phyloP scores from a whole-genome alignment of 768 basidiomycete species.

The Leucocoprinus birnbaumii region DNA sequence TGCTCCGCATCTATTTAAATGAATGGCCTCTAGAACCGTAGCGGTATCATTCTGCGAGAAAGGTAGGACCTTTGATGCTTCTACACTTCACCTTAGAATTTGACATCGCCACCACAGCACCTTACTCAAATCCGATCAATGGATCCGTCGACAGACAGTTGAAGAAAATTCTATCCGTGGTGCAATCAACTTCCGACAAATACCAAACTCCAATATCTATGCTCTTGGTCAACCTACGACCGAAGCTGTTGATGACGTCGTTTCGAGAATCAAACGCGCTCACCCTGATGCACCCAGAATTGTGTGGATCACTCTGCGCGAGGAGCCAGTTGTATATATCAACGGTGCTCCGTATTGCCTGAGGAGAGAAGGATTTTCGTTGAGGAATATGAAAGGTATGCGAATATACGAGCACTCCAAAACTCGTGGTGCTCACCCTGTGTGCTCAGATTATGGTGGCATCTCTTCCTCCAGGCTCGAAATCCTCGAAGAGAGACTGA shows the following conservation, averaged over 20 bases:
- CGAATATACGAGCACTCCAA: neutral
- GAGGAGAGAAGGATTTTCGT: slow-evolving; percentile 78
- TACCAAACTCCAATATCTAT: slow-evolving; percentile 79
- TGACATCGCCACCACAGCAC: slow-evolving; percentile 42
- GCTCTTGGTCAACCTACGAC: slow-evolving; percentile 92
- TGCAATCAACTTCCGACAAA: slow-evolving; percentile 91
- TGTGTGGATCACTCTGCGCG: slow-evolving; percentile 91
- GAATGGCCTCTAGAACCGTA: slow-evolving; percentile 62
- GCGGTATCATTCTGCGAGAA: slow-evolving; percentile 91
- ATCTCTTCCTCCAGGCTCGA: slow-evolving; percentile 91
- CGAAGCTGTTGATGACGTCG: slow-evolving; percentile 82
- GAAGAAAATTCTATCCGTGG: slow-evolving; percentile 73
- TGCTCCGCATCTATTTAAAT: neutral
- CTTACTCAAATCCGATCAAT: slow-evolving; percentile 90
- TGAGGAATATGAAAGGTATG: slow-evolving; percentile 92
- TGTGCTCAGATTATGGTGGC: slow-evolving; percentile 78
- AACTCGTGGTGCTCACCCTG: neutral
- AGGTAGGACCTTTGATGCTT: slow-evolving; percentile 41
- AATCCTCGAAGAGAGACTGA: slow-evolving; percentile 84
- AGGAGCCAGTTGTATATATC: slow-evolving; percentile 89
- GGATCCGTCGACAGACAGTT: slow-evolving; percentile 69
- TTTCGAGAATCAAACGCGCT: slow-evolving; percentile 55
- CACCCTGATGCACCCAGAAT: slow-evolving; percentile 63
- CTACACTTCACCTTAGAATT: neutral
- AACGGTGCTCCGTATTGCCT: slow-evolving; percentile 92